These are phyloP conservation scores for Yamadazyma membranifaciens DNA, from an alignment of 1,139 yeast species.

Conservation along the genomic window DNA sequence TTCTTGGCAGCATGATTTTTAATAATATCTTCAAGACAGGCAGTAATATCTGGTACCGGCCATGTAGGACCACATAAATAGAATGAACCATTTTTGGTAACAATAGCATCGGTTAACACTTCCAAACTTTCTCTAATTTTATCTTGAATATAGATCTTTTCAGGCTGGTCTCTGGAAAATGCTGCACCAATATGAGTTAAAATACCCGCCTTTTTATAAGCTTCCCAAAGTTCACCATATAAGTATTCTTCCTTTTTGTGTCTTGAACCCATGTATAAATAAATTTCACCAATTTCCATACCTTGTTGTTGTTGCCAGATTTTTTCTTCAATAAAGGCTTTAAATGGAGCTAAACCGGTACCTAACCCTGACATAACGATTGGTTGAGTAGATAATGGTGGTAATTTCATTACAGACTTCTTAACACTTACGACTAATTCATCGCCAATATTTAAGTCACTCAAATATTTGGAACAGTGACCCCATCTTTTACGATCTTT, in stretches of 20 bases:
- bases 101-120: slow-evolving; percentile 76
- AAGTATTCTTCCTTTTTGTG: slow-evolving; percentile 94
- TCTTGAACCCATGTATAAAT: slow-evolving; percentile 89
- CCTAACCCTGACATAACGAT: slow-evolving; percentile 97
- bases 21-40: slow-evolving; percentile 82
- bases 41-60: slow-evolving; percentile 98
- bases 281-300: slow-evolving; percentile 82
- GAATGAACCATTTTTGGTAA: slow-evolving; percentile 78
- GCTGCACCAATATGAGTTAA: slow-evolving; percentile 98
- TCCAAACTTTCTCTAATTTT: slow-evolving; percentile 76
- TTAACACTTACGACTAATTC: slow-evolving; percentile 93
- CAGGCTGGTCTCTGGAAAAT: slow-evolving; percentile 94
- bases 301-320: slow-evolving; percentile 93
- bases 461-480: slow-evolving; percentile 87
- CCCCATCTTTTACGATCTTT: slow-evolving; percentile 88
- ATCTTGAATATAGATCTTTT: slow-evolving; percentile 94
- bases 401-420: slow-evolving; percentile 96
- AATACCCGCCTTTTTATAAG: slow-evolving; percentile 87
- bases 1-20: slow-evolving; percentile 64
- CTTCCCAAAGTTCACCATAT: slow-evolving; percentile 98
- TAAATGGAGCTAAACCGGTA: slow-evolving; percentile 98
- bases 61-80: slow-evolving; percentile 99
- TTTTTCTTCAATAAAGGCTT: slow-evolving; percentile 95
- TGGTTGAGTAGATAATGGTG: slow-evolving; percentile 83
- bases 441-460: slow-evolving; percentile 75